Evolutionary conservation across 2,329 filamentous ascomycete species (phyloP).

Genomic region (Fusarium foetens): DNA sequence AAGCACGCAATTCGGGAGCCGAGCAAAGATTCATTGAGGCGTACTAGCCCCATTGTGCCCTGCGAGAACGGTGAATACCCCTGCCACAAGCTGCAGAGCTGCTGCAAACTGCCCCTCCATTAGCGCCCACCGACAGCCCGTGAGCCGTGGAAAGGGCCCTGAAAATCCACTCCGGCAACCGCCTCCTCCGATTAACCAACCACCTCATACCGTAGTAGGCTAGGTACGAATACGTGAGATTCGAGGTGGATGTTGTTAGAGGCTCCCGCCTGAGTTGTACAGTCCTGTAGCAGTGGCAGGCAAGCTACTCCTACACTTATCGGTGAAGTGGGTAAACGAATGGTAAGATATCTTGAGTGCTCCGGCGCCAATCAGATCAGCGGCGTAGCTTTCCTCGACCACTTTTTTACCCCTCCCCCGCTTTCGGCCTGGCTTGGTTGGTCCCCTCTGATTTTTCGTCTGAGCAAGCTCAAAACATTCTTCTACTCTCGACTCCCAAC

Average conservation of each 20-base stretch:
- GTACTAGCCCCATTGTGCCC: conserved; percentile 26
- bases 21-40: conserved; percentile 28
- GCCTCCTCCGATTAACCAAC: conserved; percentile 34
- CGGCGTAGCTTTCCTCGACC: conserved; percentile 17
- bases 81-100: conserved; percentile 32
- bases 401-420: conserved; percentile 50
- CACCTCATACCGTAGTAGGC: conserved; percentile 8
- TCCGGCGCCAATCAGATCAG: conserved; percentile 24
- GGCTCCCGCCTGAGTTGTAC: conserved; percentile 4
- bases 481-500: conserved; percentile 37
- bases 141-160: conserved; percentile 32
- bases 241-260: conserved; percentile 22
- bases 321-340: conserved; percentile 9
- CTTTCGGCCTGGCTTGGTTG: conserved; percentile 46
- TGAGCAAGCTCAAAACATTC: conserved; percentile 26
- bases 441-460: conserved; percentile 42
- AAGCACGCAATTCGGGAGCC: conserved; percentile 46
- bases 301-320: conserved; percentile 1
- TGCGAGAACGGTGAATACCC: conserved; percentile 37
- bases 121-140: conserved; percentile 45
- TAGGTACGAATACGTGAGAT: conserved; percentile 42
- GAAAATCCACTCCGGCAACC: conserved; percentile 43
- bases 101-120: conserved; percentile 39
- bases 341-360: not conserved
- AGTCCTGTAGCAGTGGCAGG: not conserved